Evolutionary conservation across 2,329 filamentous ascomycete genomes (phyloP).

Genomic region (Alternaria viburni): DNA sequence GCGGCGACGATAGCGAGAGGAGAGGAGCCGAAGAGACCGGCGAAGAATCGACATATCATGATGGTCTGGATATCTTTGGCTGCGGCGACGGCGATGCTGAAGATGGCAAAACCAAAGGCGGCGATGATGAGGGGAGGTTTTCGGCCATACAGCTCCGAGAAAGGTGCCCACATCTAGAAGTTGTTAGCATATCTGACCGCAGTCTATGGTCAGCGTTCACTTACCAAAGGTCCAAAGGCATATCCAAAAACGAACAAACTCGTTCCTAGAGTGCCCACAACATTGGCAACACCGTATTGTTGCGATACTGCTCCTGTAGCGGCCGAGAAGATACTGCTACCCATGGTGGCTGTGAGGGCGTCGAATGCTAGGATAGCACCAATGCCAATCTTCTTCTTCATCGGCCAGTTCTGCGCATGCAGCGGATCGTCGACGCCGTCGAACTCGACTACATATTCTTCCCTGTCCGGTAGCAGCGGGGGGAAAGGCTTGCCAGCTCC

Average conservation of each 20-base stretch:
- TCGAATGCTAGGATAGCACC: conserved; percentile 74
- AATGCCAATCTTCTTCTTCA: conserved; percentile 75
- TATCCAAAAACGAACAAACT: conserved; percentile 47
- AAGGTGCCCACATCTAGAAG: conserved; percentile 53
- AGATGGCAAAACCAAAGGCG: conserved; percentile 59
- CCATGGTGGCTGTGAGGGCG: conserved; percentile 73
- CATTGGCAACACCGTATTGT: conserved; percentile 38
- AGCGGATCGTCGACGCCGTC: conserved; percentile 82
- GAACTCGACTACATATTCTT: conserved; percentile 83
- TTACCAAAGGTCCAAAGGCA: conserved; percentile 46
- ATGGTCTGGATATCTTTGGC: conserved; percentile 62
- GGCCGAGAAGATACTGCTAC: conserved; percentile 55
- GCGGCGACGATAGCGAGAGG: conserved; percentile 60
- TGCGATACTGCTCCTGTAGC: conserved; percentile 35
- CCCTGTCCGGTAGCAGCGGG: conserved; percentile 70
- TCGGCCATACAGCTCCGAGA: conserved; percentile 60
- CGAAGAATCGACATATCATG: conserved; percentile 61
- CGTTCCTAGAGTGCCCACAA: conserved; percentile 44
- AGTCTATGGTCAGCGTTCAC: background rate
- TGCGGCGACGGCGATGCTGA: conserved; percentile 57
- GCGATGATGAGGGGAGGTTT: conserved; percentile 56
- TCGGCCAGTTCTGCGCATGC: conserved; percentile 87
- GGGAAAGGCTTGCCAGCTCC: conserved; percentile 77
- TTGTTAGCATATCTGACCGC: background rate
- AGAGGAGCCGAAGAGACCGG: conserved; percentile 61